These are phyloP conservation scores for Picochlorum sp. DNA, from an alignment of 139 green algal genomes.

Conservation along the genomic window DNA sequence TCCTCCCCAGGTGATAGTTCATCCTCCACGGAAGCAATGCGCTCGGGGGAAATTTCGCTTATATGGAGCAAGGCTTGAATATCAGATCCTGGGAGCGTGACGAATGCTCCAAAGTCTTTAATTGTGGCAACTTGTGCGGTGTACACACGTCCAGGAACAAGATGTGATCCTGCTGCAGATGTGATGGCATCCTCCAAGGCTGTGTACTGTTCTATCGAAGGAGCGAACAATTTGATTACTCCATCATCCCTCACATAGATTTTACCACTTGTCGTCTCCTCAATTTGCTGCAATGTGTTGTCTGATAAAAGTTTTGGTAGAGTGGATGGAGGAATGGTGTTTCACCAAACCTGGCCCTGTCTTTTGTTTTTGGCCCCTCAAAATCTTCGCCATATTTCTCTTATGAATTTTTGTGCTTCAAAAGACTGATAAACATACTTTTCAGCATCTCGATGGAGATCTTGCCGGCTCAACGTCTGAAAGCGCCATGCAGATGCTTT, in stretches of 20 bases:
- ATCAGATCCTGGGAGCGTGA: slow-evolving; percentile 9
- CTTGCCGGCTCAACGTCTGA: no score
- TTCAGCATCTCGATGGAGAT: no score
- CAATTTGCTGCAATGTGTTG: no score
- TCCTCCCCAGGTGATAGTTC: slow-evolving; percentile 33
- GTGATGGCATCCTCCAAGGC: slow-evolving; percentile 18
- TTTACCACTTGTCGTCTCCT: neutral
- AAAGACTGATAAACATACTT: no score
- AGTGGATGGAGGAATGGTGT: no score
- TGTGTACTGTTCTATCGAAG: slow-evolving; percentile 17
- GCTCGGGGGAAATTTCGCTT: slow-evolving; percentile 28
- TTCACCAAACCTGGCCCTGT: no score
- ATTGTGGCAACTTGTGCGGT: neutral
- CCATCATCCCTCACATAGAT: slow-evolving; percentile 26
- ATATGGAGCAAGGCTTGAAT: slow-evolving; percentile 49
- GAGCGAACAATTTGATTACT: slow-evolving; percentile 35
- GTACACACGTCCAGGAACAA: slow-evolving; percentile 29
- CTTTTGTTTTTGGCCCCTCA: no score
- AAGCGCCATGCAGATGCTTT: no score
- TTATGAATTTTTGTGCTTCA: no score
- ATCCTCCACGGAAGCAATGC: slow-evolving; percentile 31
- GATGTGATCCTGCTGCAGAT: slow-evolving; percentile 23
- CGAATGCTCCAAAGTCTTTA: slow-evolving; percentile 17
- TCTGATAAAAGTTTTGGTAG: no score
- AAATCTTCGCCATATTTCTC: no score